Evolutionary conservation across 139 green algal species (phyloP), one percentile per base, ranked within the genome.

Genomic region (Coelastrella sp.): DNA sequence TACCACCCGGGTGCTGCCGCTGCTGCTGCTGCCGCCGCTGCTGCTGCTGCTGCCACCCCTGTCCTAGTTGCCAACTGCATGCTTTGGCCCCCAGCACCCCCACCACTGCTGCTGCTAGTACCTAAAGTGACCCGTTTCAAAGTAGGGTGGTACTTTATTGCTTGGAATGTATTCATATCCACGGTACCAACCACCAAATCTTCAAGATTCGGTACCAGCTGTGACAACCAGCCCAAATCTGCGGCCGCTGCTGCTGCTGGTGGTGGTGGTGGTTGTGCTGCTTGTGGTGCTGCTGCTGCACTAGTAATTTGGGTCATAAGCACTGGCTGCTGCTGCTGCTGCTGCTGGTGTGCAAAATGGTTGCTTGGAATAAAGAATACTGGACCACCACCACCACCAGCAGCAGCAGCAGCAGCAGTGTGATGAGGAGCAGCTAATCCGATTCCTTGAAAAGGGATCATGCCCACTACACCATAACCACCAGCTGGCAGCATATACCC

Each of bases 211-310:
- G 83, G 83, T 10, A 8, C 66, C 24, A 88, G 66, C 65, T 7
- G 7, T 7, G 66, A 20, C 1, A 88, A 66, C 83, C 83, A 88
- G 35, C 83, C 83, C 12, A 22, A 24, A 24, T 17, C 81, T 76
- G 25, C 81, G 9, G 14, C 61, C 63, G 81, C 24, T 87, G 81
- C n/a, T 73, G 81, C 81, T 75, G 81, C 60, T 27, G 81, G 6
- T 60, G 78, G 10, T 14, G 78, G 49, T 9, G 35, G 49, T 35
- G 78, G 24, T 59, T 22, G 24, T 59, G 74, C 19, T 20, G 74
- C 19, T 59, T 22, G 74, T 7, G 24, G 74, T 14, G 74, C n/a
- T 14, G 8, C 1, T 8, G 6, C 74, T 14, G 74, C 19, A 78
- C 3, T 25, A 25, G 15, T 25, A 4, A 17, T 8, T 1, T 11